Percentiles rank a stretch among this genome's conserved stretches.
Evolutionary conservation across 1,284 basidiomycete species (phyloP).

Genomic region (Neolentinus lepideus): DNA sequence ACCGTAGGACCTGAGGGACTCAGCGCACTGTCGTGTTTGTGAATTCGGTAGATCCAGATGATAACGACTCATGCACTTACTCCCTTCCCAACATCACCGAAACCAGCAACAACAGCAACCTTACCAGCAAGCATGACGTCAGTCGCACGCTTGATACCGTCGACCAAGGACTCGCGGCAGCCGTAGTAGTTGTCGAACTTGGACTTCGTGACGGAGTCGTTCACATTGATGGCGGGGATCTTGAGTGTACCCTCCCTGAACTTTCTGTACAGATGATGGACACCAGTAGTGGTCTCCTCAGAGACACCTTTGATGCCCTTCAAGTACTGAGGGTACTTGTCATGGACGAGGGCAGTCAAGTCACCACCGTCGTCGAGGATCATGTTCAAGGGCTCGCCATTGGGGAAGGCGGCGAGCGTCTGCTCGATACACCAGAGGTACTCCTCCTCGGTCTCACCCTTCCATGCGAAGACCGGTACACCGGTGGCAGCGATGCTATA

Average conservation of each 20-base stretch:
- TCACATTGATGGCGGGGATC: conserved; percentile 99
- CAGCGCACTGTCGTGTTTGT: conserved; percentile 71
- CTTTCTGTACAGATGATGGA: conserved; percentile 98
- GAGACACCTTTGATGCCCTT: conserved; percentile 89
- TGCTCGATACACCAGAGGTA: conserved; percentile 99
- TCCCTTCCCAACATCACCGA: conserved; percentile 99
- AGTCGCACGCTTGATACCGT: conserved; percentile 99
- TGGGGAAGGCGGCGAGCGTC: conserved; percentile 78
- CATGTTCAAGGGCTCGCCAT: conserved; percentile 90
- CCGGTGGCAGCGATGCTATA: conserved; percentile 89
- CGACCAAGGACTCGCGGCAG: conserved; percentile 98
- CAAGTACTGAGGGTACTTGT: conserved; percentile 92
- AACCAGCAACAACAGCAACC: conserved; percentile 97
- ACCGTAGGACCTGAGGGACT: conserved; percentile 95
- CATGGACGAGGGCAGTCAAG: conserved; percentile 91
- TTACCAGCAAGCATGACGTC: conserved; percentile 99
- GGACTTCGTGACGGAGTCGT: conserved; percentile 99
- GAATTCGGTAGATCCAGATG: conserved; percentile 9
- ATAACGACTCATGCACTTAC: conserved; percentile 39
- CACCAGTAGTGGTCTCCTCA: conserved; percentile 99
- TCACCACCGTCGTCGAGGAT: conserved; percentile 99
- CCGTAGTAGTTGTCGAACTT: conserved; percentile 98
- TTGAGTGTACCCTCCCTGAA: conserved; percentile 95
- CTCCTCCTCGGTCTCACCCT: conserved; percentile 99
- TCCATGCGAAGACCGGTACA: conserved; percentile 99